Evolutionary conservation across 2,329 filamentous ascomycete genomes (phyloP), one percentile per base, ranked within the genome.

Genomic region (Aureobasidium subglaciale): DNA sequence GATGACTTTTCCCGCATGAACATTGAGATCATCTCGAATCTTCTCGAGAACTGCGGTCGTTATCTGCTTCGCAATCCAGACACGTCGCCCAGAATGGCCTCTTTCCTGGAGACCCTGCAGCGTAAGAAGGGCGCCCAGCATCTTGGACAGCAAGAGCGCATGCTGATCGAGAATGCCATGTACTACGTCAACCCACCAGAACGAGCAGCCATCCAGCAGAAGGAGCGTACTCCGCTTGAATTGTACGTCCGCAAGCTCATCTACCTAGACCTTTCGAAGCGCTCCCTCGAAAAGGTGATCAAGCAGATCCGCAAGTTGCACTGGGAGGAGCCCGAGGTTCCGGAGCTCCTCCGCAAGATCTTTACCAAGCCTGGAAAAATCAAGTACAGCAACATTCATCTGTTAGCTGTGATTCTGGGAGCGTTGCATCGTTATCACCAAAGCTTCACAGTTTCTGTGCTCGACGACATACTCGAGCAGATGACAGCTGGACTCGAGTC

Each of bases 1-100:
- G 93, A 99, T 65, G 93, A 99, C 66, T 99, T 99, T 67, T 96
- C 93, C 2, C 83, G 92, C 59, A 96, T 96, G 88, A 99, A 99
- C 66, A 96, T 99, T 60, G 95, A 99, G 70, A 96, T 99, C 63
- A 92, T 99, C 60, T 95, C 91, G 65, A 95, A 95, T 65, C 78
- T 99, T 25, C 79, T 99, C 20, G 93, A 99, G 70, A 97, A 97
- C 61, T 99, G 95, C 66, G 93, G 93, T 40, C 84, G 93, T 16
- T 99, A 96, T 70, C 77, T 99, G 20, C 79, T 99, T 57, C 88
- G 92, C 48, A 97, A 93, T 63, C 86, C 90, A 0, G 91, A 97
- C 59, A 97, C 95, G 0, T 86, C 88, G 9, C 92, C 92, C 8
- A 85, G 93, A 40, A 99, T 99, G 93, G 77, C 80, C 1, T 92